Base-by-base conservation (phyloP, 2,329 filamentous ascomycete genomes). In the Ophiostoma himal-ulmi region DNA sequence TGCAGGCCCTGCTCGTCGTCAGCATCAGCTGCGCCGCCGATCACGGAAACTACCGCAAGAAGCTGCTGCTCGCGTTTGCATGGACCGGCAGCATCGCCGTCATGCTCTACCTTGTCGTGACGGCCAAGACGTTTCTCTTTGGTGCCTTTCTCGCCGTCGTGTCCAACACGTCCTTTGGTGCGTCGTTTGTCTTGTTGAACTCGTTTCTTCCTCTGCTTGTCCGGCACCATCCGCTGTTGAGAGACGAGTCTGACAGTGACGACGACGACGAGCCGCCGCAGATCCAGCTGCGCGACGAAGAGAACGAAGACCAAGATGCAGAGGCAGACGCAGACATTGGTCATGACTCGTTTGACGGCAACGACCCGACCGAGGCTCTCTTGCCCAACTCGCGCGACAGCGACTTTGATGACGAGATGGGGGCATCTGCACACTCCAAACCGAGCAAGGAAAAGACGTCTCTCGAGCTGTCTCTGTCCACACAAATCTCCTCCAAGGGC, bases 1-100 rank as follows among this genome's bases (percentile, higher is more conserved):
- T 97, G 13, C 95, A 99, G 78, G 91, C 94, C 1, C 80, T 98
- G 37, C 82, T 98, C 39, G 96, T 99, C 62, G 93, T 99, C 73
- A 96, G 93, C 77, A 97, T 99, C 84, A 97, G 93, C 77, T 95
- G 92, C 70, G 94, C 94, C 8, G 95, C 95, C 71, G 95, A 99
- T 78, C 94, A 98, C 80, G 95, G 95, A 73, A 90, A 87, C 75
- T 95, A 94, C 81, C 89, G 95, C 72, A 99, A 98, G 83, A 91
- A 89, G 69, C 86, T 99, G 26, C 84, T 99, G 26, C 83, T 98
- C 22, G 83, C 81, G n/a, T 98, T 98, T 78, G 95, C 91, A 39
- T 91, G 92, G 78, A 82, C 89, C 30, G 95, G 95, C 60, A 91
- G 93, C 74, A 80, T 91, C 65, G 86, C 90, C 37, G 96, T 94